Percentiles rank a stretch among this genome's conserved stretches.
Evolutionary conservation across 768 basidiomycete species (phyloP).

Genomic region (Solioccasus polychromus): DNA sequence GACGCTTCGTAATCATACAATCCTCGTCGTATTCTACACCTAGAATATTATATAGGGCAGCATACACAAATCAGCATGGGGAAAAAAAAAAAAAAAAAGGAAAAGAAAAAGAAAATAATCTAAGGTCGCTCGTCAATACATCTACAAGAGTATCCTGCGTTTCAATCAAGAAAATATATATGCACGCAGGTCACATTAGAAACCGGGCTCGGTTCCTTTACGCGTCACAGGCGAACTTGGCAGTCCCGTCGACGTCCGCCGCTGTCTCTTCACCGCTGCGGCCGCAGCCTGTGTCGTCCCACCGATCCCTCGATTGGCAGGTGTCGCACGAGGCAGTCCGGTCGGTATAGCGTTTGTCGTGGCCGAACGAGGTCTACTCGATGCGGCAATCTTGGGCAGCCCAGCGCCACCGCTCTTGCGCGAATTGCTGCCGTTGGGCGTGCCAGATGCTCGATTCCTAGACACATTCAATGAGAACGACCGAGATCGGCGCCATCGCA

Average conservation of each 20-base stretch:
- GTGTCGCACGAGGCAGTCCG: conserved; percentile 41
- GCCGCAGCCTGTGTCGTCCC: conserved; percentile 20
- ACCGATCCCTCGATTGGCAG: conserved; percentile 26
- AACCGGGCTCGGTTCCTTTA: conserved; percentile 22
- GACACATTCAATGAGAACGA: not conserved
- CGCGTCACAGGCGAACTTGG: conserved; percentile 38
- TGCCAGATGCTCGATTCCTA: conserved; percentile 80
- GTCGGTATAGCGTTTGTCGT: conserved; percentile 59
- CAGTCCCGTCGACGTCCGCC: conserved; percentile 67
- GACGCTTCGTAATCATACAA: conserved; percentile 20
- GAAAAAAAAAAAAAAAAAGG: not conserved
- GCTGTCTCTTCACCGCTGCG: conserved; percentile 70
- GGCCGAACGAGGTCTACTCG: conserved; percentile 66
- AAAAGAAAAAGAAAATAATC: conserved; percentile 32
- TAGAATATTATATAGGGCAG: conserved; percentile 3
- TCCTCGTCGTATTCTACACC: conserved; percentile 25
- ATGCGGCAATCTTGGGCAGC: conserved; percentile 74
- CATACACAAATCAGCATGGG: conserved; percentile 29
- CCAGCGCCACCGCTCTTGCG: conserved; percentile 55
- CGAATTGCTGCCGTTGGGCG: conserved; percentile 55
- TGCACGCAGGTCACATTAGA: conserved; percentile 22
- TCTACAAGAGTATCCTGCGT: conserved; percentile 33
- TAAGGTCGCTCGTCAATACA: conserved; percentile 28
- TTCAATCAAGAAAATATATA: conserved; percentile 34
- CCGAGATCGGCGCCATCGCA: not conserved